Evolutionary conservation across 768 basidiomycete genomes (phyloP).

Genomic region (Rhizopogon rudus): DNA sequence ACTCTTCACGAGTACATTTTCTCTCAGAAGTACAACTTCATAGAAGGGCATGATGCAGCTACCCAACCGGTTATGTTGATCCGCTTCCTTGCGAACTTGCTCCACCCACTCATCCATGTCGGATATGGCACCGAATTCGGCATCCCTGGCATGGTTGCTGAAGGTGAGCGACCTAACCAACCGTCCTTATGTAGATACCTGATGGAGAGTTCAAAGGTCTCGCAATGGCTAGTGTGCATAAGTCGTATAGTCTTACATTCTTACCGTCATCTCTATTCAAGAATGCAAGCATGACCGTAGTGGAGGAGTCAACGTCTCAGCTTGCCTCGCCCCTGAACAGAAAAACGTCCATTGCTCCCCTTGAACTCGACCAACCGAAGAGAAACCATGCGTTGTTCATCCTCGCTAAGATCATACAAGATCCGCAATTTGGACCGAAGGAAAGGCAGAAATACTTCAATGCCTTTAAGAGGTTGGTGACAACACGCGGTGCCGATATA

Average conservation of each 20-base stretch:
- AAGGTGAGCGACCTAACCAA: slow-evolving; percentile 36
- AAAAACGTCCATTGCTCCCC: not conserved
- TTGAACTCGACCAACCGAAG: not conserved
- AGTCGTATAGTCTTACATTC: slow-evolving; percentile 34
- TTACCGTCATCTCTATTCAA: slow-evolving; percentile 8
- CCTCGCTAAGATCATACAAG: slow-evolving; percentile 46
- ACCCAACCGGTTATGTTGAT: slow-evolving; percentile 48
- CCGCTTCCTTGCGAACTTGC: slow-evolving; percentile 41
- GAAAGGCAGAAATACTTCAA: slow-evolving; percentile 11
- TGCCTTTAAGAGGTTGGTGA: slow-evolving; percentile 9
- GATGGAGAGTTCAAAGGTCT: slow-evolving; percentile 13
- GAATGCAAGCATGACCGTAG: not conserved
- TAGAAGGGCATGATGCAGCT: slow-evolving; percentile 5
- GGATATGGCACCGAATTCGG: slow-evolving; percentile 63
- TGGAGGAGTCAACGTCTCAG: slow-evolving; percentile 1
- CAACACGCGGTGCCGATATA: not conserved
- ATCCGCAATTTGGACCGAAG: slow-evolving; percentile 28
- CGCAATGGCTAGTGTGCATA: slow-evolving; percentile 17
- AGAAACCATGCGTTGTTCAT: slow-evolving; percentile 40
- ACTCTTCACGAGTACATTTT: slow-evolving; percentile 26
- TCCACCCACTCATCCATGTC: slow-evolving; percentile 61
- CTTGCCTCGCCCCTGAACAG: slow-evolving; percentile 7
- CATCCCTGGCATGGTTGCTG: slow-evolving; percentile 53
- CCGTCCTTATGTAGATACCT: not conserved
- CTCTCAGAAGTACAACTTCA: slow-evolving; percentile 22